These are phyloP conservation scores for Yamadazyma aaseri DNA, from an alignment of 1,139 yeast genomes.

Conservation along the genomic window DNA sequence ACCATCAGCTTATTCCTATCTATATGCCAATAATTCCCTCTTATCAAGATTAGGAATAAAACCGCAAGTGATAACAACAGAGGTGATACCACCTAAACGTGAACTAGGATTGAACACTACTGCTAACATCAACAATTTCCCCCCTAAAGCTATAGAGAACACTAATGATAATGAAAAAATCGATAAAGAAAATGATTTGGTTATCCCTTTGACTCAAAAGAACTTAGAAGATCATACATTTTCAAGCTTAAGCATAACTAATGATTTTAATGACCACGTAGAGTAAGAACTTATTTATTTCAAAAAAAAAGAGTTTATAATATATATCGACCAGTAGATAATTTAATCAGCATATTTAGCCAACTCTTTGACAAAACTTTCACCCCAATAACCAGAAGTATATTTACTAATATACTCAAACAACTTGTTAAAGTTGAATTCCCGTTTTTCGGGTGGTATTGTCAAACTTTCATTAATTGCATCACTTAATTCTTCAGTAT, in stretches of 20 bases:
- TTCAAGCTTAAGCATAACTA: conserved; percentile 17
- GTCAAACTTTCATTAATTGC: conserved; percentile 88
- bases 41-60: conserved; percentile 41
- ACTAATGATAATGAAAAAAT: conserved; percentile 8
- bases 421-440: conserved; percentile 74
- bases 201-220: conserved; percentile 30
- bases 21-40: conserved; percentile 35
- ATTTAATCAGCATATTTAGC: conserved; percentile 35
- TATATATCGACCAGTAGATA: neutral
- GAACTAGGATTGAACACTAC: conserved; percentile 13
- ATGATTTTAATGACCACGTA: conserved; percentile 27
- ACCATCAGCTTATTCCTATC: conserved; percentile 31
- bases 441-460: conserved; percentile 75
- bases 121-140: conserved; percentile 9
- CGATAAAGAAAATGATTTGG: conserved; percentile 14
- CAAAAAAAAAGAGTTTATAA: neutral
- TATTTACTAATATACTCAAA: conserved; percentile 87
- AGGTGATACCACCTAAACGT: conserved; percentile 12
- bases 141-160: conserved; percentile 1
- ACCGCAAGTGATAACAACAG: conserved; percentile 41
- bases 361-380: conserved; percentile 87
- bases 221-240: conserved; percentile 33
- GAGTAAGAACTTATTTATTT: conserved; percentile 17
- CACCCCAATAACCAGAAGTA: conserved; percentile 97
- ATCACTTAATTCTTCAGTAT: conserved; percentile 86